Evolutionary conservation across 1,284 basidiomycete genomes (phyloP).

Genomic region (Pseudozyma thailandica): DNA sequence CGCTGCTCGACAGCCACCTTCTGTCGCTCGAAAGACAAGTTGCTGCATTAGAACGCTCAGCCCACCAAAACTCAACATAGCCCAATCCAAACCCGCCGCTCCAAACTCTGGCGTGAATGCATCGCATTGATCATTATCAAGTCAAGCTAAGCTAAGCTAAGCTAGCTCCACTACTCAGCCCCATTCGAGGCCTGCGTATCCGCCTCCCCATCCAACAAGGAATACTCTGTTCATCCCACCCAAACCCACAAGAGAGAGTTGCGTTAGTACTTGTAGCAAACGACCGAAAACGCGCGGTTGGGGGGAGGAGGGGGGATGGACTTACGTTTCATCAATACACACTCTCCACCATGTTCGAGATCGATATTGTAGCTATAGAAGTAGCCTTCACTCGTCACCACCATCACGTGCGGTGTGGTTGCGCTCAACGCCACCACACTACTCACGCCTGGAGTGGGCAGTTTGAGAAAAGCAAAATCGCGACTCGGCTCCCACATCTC

Average conservation of each 20-base stretch:
- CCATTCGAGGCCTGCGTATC: slow-evolving; percentile 1
- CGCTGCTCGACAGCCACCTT: slow-evolving; percentile 9
- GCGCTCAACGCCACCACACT: slow-evolving; percentile 64
- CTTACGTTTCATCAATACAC: slow-evolving; percentile 83
- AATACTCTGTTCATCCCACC: slow-evolving; percentile 2
- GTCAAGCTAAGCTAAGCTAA: too few species aligned
- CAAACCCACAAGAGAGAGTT: too few species aligned
- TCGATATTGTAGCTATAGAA: slow-evolving; percentile 97
- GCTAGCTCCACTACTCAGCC: background rate
- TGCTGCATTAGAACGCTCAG: background rate
- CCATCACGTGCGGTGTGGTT: slow-evolving; percentile 95
- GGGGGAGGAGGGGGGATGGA: background rate
- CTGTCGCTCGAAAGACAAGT: slow-evolving; percentile 7
- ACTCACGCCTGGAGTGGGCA: slow-evolving; percentile 79
- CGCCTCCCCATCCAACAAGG: slow-evolving; percentile 11
- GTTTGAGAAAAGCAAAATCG: slow-evolving; percentile 90
- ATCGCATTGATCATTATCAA: too few species aligned
- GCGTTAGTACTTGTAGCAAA: too few species aligned
- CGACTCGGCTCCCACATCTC: slow-evolving; percentile 97
- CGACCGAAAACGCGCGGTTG: background rate
- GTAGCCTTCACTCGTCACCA: slow-evolving; percentile 91
- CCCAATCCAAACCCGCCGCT: background rate
- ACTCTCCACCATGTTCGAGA: slow-evolving; percentile 94
- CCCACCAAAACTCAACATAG: background rate
- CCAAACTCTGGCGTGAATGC: background rate